Evolutionary conservation across 2,329 filamentous ascomycete species (phyloP).

Genomic region (Epichloe elymi): DNA sequence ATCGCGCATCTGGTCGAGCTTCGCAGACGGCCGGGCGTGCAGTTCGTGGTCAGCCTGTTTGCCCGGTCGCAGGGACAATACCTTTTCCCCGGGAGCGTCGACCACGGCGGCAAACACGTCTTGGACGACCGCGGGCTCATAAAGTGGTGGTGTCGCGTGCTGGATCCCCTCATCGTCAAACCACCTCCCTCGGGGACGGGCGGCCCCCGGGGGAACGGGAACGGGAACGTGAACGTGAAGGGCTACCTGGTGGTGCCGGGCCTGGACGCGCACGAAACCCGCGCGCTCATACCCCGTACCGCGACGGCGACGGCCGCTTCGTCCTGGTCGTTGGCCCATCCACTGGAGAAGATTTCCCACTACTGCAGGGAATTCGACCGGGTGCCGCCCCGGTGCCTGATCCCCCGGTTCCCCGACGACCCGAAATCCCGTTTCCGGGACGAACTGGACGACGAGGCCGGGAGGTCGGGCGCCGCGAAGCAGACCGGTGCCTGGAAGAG

Average conservation of each 20-base stretch:
- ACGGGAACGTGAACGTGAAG: constrained; percentile 28
- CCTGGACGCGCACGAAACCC: constrained; percentile 66
- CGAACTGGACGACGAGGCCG: constrained; percentile 75
- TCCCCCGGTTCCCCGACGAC: constrained; percentile 88
- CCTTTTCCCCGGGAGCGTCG: constrained; percentile 81
- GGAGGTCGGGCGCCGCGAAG: constrained; percentile 40
- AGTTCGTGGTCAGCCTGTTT: constrained; percentile 76
- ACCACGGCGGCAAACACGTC: constrained; percentile 78
- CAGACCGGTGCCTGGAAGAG: constrained; percentile 65
- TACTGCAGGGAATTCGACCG: constrained; percentile 43
- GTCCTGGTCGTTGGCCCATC: constrained; percentile 57
- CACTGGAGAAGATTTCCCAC: constrained; percentile 52
- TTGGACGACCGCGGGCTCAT: constrained; percentile 82
- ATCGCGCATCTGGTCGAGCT: constrained; percentile 59
- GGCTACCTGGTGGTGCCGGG: constrained; percentile 83
- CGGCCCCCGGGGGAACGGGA: constrained; percentile 13
- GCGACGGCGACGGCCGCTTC: constrained; percentile 23
- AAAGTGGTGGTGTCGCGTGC: constrained; percentile 87
- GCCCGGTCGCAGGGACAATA: constrained; percentile 88
- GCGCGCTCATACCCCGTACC: constrained; percentile 57
- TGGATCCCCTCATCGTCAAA: constrained; percentile 57
- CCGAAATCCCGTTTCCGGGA: constrained; percentile 83
- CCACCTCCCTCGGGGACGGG: constrained; percentile 23
- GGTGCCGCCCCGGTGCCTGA: constrained; percentile 68
- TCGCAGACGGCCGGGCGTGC: constrained; percentile 49